Conservation (phyloP, 148 eudicot genomes). For the Rhododendron vialii region DNA sequence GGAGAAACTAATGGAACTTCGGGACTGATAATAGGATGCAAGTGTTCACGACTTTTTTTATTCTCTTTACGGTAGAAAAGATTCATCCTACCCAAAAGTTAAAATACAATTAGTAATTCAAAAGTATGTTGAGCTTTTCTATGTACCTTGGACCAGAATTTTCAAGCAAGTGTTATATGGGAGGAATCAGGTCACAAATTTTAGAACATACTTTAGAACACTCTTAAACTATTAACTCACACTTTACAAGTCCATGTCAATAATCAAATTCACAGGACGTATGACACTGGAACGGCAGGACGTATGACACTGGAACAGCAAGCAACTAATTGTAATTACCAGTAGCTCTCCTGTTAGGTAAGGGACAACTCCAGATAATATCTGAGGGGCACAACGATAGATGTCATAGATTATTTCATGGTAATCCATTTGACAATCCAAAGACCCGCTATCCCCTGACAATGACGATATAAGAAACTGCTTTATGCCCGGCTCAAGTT, state of each 20-base stretch:
- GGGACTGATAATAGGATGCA: background rate
- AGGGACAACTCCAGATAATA: conserved; percentile 76
- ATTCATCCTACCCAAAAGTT: background rate
- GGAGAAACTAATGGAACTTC: background rate
- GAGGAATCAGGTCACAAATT: background rate
- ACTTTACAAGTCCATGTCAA: background rate
- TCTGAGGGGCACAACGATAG: conserved; percentile 84
- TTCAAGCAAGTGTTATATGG: background rate
- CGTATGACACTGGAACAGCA: background rate
- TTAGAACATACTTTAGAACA: background rate
- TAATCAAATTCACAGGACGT: background rate
- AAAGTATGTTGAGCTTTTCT: background rate
- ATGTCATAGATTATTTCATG: conserved; percentile 74
- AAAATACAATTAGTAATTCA: background rate
- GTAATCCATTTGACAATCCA: conserved; percentile 56
- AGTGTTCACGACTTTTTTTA: background rate
- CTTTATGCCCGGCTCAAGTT: conserved; percentile 84
- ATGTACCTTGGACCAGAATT: background rate
- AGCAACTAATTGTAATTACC: conserved; percentile 44
- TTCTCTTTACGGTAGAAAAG: background rate
- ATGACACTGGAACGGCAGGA: background rate
- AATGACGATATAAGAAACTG: conserved; percentile 77
- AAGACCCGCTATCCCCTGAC: conserved; percentile 60
- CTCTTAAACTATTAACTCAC: background rate
- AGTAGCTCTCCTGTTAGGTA: conserved; percentile 84